phyloP scores from a whole-genome alignment of 2,329 filamentous ascomycete genomes.

The Celoporthe dispersa region DNA sequence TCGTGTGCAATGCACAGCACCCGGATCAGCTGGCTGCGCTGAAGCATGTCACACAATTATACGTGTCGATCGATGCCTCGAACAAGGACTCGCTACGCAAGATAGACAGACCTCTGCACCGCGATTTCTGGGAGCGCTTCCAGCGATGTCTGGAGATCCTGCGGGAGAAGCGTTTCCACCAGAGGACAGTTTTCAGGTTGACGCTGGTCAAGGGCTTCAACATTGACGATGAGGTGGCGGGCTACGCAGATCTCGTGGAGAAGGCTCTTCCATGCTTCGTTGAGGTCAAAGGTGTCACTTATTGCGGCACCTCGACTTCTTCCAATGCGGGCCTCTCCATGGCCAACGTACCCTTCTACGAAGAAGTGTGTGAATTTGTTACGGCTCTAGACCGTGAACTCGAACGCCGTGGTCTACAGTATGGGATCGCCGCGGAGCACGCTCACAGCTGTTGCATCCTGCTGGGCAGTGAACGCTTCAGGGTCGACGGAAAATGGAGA shows the following conservation, averaged over 20 bases:
- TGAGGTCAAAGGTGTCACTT: conserved; percentile 95
- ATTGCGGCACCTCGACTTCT: conserved; percentile 88
- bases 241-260: conserved; percentile 88
- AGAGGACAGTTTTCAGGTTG: conserved; percentile 91
- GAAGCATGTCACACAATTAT: conserved; percentile 88
- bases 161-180: conserved; percentile 77
- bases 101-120: conserved; percentile 89
- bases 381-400: conserved; percentile 73
- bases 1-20: conserved; percentile 97
- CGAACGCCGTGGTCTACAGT: conserved; percentile 70
- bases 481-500: conserved; percentile 79
- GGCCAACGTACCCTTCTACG: conserved; percentile 96
- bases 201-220: conserved; percentile 99
- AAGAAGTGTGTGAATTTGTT: conserved; percentile 85
- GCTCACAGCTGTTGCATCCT: conserved; percentile 93
- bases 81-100: conserved; percentile 85
- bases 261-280: conserved; percentile 88
- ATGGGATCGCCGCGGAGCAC: conserved; percentile 94
- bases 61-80: conserved; percentile 93
- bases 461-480: conserved; percentile 81
- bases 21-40: conserved; percentile 85
- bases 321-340: conserved; percentile 89
- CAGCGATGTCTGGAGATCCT: conserved; percentile 88
- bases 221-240: conserved; percentile 87
- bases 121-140: conserved; percentile 98